A percentile compares a stretch with the other conserved stretches of the same genome.
phyloP scores from a whole-genome alignment of 192 early-diverging fungal genomes.

The Borealophlyctis nickersoniae region DNA sequence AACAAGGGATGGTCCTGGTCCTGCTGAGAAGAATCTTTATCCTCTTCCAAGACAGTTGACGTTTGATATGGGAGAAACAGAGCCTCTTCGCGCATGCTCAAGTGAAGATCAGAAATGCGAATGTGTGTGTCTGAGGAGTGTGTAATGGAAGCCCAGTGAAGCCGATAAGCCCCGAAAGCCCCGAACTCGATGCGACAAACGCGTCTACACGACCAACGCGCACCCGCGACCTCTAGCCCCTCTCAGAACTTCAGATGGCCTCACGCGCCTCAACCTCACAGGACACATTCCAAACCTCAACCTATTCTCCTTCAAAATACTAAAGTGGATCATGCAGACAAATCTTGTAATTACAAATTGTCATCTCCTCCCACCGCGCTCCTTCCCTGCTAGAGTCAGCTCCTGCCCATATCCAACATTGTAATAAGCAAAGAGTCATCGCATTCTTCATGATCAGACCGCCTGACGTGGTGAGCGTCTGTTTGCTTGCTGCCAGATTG shows the following conservation, averaged over 20 bases:
- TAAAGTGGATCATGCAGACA: too few species aligned
- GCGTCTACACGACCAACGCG: too few species aligned
- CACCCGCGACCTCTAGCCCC: too few species aligned
- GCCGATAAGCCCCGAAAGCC: too few species aligned
- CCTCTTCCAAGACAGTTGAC: background rate
- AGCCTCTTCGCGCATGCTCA: constrained; percentile 7
- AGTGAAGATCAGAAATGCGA: background rate
- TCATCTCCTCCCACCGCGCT: constrained; percentile 28
- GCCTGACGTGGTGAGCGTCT: constrained; percentile 48
- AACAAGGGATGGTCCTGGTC: constrained; percentile 38
- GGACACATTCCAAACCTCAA: too few species aligned
- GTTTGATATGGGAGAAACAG: constrained; percentile 2
- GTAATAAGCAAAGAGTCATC: constrained; percentile 52
- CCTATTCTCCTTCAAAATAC: too few species aligned
- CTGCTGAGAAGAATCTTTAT: background rate
- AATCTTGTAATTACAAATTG: background rate
- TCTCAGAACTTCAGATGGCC: too few species aligned
- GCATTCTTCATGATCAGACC: constrained; percentile 63
- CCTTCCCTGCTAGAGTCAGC: constrained; percentile 19
- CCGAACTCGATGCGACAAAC: too few species aligned
- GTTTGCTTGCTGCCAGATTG: constrained; percentile 61
- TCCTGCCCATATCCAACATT: constrained; percentile 40
- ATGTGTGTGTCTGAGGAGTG: background rate
- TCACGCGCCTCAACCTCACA: too few species aligned
- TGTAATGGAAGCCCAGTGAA: too few species aligned